These are phyloP conservation scores for Begonia loranthoides DNA, from an alignment of 306 rosid genomes.

Conservation along the genomic window DNA sequence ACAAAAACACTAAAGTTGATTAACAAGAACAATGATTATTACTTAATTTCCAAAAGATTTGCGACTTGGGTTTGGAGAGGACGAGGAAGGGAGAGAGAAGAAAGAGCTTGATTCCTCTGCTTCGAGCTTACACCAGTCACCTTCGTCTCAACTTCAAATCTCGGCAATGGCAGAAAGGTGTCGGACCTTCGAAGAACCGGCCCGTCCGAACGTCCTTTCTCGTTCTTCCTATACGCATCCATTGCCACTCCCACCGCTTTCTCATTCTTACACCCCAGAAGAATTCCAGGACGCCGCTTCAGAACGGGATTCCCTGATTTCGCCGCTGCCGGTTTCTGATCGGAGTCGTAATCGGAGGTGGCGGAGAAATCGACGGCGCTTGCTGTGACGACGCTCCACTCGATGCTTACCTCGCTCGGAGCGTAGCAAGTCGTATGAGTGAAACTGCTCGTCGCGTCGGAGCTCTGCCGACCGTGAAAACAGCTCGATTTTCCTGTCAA, in stretches of 20 bases:
- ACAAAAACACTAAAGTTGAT: background rate
- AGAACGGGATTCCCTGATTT: slow-evolving; percentile 20
- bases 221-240: slow-evolving; percentile 30
- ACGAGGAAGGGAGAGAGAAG: slow-evolving; percentile 26
- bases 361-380: slow-evolving; percentile 67
- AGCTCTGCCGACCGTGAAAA: slow-evolving; percentile 27
- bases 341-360: slow-evolving; percentile 55
- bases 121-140: slow-evolving; percentile 26
- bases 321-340: slow-evolving; percentile 28
- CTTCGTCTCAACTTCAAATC: slow-evolving; percentile 39
- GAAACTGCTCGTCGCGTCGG: slow-evolving; percentile 32
- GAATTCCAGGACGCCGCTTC: slow-evolving; percentile 21
- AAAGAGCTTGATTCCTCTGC: slow-evolving; percentile 29
- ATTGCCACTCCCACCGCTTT: slow-evolving; percentile 61
- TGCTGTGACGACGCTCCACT: slow-evolving; percentile 88
- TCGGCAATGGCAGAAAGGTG: slow-evolving; percentile 24
- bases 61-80: slow-evolving; percentile 39
- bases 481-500: slow-evolving; percentile 38
- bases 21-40: background rate
- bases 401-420: slow-evolving; percentile 93
- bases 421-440: slow-evolving; percentile 71
- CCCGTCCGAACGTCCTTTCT: slow-evolving; percentile 16
- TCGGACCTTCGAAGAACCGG: slow-evolving; percentile 18
- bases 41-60: slow-evolving; percentile 29
- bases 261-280: slow-evolving; percentile 67